phyloP scores from a whole-genome alignment of 805 yeast genomes.

The Candida yuanshanica region DNA sequence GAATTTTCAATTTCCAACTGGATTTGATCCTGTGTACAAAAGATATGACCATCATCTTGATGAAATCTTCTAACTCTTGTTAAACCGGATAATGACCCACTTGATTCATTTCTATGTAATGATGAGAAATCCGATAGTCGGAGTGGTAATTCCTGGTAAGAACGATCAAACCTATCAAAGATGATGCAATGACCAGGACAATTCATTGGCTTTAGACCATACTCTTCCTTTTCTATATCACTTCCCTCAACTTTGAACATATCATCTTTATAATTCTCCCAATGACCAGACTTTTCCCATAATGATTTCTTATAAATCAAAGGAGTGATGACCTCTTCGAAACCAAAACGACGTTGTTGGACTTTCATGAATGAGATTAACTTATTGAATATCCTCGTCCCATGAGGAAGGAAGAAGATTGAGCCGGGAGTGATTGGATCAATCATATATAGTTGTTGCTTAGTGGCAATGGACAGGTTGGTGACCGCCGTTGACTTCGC shows the following conservation, averaged over 20 bases:
- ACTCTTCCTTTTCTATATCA: constrained; percentile 39
- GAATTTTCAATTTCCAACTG: constrained; percentile 66
- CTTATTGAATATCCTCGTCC: constrained; percentile 79
- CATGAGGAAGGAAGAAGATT: constrained; percentile 87
- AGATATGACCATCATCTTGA: constrained; percentile 97
- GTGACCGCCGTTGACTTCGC: constrained; percentile 15
- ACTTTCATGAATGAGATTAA: constrained; percentile 76
- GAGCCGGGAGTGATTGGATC: constrained; percentile 89
- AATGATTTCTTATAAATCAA: constrained; percentile 73
- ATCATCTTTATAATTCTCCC: constrained; percentile 91
- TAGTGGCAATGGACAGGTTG: constrained; percentile 25
- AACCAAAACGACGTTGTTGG: constrained; percentile 77
- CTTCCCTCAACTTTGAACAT: constrained; percentile 82
- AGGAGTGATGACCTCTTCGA: constrained; percentile 90
- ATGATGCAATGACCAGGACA: constrained; percentile 94
- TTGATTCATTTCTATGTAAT: constrained; percentile 88
- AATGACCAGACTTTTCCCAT: constrained; percentile 93
- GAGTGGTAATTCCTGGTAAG: constrained; percentile 82
- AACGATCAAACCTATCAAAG: constrained; percentile 67
- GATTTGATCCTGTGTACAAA: constrained; percentile 78
- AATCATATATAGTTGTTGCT: constrained; percentile 72
- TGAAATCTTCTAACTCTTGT: constrained; percentile 93
- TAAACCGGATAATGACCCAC: constrained; percentile 89
- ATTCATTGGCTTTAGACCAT: constrained; percentile 92
- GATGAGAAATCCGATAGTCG: constrained; percentile 86